Evolutionary conservation across 1,284 basidiomycete species (phyloP), one percentile per base, ranked within the genome.

Genomic region (Ustilago sp.): DNA sequence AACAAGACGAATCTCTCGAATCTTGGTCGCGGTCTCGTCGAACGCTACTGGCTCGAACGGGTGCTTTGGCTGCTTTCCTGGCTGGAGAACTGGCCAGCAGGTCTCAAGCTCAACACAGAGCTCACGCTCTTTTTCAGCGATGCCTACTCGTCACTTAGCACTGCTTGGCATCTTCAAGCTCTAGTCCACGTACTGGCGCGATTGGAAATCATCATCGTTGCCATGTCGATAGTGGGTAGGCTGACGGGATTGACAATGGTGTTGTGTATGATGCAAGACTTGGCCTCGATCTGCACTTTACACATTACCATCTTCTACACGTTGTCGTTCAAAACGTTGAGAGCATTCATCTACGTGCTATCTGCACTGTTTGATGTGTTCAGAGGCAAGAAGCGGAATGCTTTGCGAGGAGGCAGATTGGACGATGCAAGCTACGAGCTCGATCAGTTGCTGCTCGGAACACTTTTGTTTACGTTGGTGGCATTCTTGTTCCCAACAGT

Each of bases 61-160:
- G 57, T 74, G 38, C 53, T 70, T 32, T 66, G 53, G 64, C 63
- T 64, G 13, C 88, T 97, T 1, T 79, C 89, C 1, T 98, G 95
- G 95, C 89, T 99, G 4, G 93, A 96, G 84, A 91, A 92, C 65
- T 99, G 97, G 95, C 96, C 96, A 0, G 94, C 92, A 0, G 96
- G 97, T 1, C 87, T 99, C 50, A 99, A 99, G 87, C 91, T 99
- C 67, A 99, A 99, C 84, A 94, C 94, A 0, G 94, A 98, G 77
- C 89, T 98, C 17, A 93, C 94, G 77, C 88, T 89, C 19, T 93
- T 96, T 82, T 93, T 94, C 80, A 91, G 91, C 38, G 89, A 91
- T 66, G 88, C 90, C 0, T 92, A 95, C 63, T 88, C 91, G 1
- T 89, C 89, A 31, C 58, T 80, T n/a, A 65, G 65, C 7, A 45